These are phyloP conservation scores for Saxophila tyrrhenica DNA, from an alignment of 495 filamentous ascomycete species.

Conservation along the genomic window DNA sequence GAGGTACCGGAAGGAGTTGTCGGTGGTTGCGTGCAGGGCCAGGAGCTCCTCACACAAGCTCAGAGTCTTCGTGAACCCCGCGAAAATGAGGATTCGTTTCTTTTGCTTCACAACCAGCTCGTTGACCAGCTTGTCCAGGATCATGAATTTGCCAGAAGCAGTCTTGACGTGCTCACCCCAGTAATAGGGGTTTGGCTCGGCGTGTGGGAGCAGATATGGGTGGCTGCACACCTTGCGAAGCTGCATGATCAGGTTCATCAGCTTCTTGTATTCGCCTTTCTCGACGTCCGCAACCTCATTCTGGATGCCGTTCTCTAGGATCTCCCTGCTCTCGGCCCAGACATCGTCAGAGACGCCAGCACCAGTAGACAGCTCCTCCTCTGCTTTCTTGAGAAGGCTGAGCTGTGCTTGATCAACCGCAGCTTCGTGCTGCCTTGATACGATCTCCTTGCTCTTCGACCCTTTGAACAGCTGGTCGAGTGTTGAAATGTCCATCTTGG, in stretches of 20 bases:
- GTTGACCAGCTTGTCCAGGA: conserved; percentile 49
- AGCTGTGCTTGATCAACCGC: conserved; percentile 21
- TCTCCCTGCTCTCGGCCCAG: conserved; percentile 38
- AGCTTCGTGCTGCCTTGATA: conserved; percentile 25
- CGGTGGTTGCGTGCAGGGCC: conserved; percentile 28
- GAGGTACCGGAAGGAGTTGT: conserved; percentile 37
- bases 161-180: conserved; percentile 42
- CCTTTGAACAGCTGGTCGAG: conserved; percentile 44
- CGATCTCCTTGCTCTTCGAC: conserved; percentile 37
- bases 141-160: conserved; percentile 53
- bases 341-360: conserved; percentile 22
- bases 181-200: conserved; percentile 41
- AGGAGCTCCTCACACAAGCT: conserved; percentile 51
- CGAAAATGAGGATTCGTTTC: conserved; percentile 55
- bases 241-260: conserved; percentile 57
- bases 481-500: conserved; percentile 41
- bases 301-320: conserved; percentile 37
- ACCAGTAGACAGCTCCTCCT: conserved; percentile 13
- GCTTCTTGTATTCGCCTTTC: conserved; percentile 36
- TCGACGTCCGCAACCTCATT: conserved; percentile 25
- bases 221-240: conserved; percentile 55
- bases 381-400: conserved; percentile 19
- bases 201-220: conserved; percentile 45
- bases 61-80: conserved; percentile 48
- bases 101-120: conserved; percentile 44